Evolutionary conservation across 2,329 filamentous ascomycete genomes (phyloP).

Genomic region (Volutella citrinella): DNA sequence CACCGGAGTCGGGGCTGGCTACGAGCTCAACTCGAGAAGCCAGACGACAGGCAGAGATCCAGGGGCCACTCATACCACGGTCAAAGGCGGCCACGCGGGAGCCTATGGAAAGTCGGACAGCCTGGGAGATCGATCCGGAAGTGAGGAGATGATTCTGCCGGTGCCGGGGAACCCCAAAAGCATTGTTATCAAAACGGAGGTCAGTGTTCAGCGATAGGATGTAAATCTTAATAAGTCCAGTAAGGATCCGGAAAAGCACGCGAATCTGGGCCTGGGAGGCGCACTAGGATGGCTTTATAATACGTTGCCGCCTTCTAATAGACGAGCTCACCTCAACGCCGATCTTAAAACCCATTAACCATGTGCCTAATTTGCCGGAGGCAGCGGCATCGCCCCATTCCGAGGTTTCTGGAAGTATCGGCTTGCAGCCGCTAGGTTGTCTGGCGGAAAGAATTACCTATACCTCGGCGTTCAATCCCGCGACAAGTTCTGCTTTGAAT

Average conservation of each 20-base stretch:
- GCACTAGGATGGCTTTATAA: no score
- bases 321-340: no score
- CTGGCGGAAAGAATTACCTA: slow-evolving; percentile 44
- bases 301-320: no score
- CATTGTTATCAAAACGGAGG: no score
- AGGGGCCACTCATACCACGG: neutral
- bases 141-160: slow-evolving; percentile 4
- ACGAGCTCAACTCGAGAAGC: neutral
- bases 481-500: slow-evolving; percentile 36
- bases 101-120: neutral
- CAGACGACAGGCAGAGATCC: neutral
- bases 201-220: no score
- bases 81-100: neutral
- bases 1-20: slow-evolving; percentile 1
- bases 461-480: slow-evolving; percentile 52
- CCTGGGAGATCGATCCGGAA: neutral
- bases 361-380: slow-evolving; percentile 52
- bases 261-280: no score
- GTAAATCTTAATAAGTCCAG: no score
- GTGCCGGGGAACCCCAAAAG: neutral
- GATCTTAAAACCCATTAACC: no score
- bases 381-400: slow-evolving; percentile 52
- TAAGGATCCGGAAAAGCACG: no score
- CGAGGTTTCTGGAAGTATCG: slow-evolving; percentile 52
- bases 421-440: slow-evolving; percentile 25